Evolutionary conservation across 148 eudicot genomes (phyloP).

Genomic region (Dianthus caryophyllus): DNA sequence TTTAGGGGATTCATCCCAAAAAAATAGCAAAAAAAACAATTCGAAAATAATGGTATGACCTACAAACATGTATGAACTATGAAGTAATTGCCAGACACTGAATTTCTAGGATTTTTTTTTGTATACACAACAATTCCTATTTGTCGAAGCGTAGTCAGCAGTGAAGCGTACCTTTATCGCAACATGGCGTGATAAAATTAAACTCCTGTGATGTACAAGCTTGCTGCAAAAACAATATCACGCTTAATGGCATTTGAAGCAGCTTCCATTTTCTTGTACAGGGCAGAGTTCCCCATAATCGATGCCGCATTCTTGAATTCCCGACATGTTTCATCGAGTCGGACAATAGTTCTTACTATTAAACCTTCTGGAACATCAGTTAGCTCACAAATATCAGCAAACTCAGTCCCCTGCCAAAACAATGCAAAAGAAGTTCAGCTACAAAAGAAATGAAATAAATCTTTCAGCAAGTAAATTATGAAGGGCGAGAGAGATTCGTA

Average conservation of each 20-base stretch:
- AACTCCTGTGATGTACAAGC: slow-evolving; percentile 90
- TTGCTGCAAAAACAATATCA: slow-evolving; percentile 96
- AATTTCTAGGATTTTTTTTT: neutral
- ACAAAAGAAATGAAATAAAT: too few species aligned
- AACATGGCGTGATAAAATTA: slow-evolving; percentile 11
- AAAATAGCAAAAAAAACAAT: neutral
- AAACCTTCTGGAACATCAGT: slow-evolving; percentile 97
- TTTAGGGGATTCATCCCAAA: neutral
- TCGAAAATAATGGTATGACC: neutral
- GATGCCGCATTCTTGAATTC: slow-evolving; percentile 95
- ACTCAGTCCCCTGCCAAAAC: slow-evolving; percentile 77
- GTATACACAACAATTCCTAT: neutral
- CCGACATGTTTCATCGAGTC: slow-evolving; percentile 95
- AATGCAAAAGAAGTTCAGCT: slow-evolving; percentile 16
- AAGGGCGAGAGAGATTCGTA: too few species aligned
- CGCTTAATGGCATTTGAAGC: slow-evolving; percentile 95
- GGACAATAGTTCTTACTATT: slow-evolving; percentile 91
- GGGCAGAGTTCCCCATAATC: slow-evolving; percentile 93
- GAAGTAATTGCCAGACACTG: neutral
- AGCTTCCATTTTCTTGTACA: slow-evolving; percentile 91
- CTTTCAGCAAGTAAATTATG: too few species aligned
- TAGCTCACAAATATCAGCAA: slow-evolving; percentile 90
- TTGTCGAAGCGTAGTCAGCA: slow-evolving; percentile 15
- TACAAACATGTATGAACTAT: slow-evolving; percentile 1
- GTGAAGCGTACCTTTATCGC: slow-evolving; percentile 5